Evolutionary conservation across 2,329 filamentous ascomycete genomes (phyloP).

Genomic region (Colletotrichum australisinense): DNA sequence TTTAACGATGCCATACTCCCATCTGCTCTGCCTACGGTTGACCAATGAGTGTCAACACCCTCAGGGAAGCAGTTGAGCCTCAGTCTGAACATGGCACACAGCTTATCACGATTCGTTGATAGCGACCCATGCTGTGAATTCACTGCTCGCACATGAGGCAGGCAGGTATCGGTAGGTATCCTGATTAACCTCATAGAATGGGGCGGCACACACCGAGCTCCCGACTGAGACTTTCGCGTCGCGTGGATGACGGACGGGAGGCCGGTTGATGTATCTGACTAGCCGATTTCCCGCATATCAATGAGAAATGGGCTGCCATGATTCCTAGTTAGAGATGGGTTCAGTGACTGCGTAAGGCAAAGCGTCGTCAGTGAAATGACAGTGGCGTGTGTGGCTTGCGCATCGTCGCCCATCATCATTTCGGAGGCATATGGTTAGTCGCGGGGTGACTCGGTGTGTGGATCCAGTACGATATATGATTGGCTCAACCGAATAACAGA

Average conservation of each 20-base stretch:
- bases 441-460: slow-evolving; percentile 3
- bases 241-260: slow-evolving; percentile 17
- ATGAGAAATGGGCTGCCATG: not conserved
- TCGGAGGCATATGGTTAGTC: slow-evolving; percentile 17
- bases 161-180: not conserved
- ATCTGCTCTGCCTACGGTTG: not conserved
- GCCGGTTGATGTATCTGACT: not conserved
- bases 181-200: not conserved
- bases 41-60: not conserved
- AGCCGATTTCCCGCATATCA: not conserved
- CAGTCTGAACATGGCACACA: not conserved
- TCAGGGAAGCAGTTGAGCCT: not conserved
- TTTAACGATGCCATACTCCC: not conserved
- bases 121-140: not conserved
- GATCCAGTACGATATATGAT: not conserved
- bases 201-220: not conserved
- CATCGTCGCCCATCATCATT: slow-evolving; percentile 23
- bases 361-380: slow-evolving; percentile 15
- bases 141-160: not conserved
- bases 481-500: not conserved
- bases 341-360: not conserved
- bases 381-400: slow-evolving; percentile 32
- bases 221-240: slow-evolving; percentile 9
- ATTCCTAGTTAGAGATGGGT: too few species aligned
- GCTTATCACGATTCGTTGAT: not conserved